phyloP scores from a whole-genome alignment of 768 basidiomycete genomes.

The Tricholoma saponaceum region DNA sequence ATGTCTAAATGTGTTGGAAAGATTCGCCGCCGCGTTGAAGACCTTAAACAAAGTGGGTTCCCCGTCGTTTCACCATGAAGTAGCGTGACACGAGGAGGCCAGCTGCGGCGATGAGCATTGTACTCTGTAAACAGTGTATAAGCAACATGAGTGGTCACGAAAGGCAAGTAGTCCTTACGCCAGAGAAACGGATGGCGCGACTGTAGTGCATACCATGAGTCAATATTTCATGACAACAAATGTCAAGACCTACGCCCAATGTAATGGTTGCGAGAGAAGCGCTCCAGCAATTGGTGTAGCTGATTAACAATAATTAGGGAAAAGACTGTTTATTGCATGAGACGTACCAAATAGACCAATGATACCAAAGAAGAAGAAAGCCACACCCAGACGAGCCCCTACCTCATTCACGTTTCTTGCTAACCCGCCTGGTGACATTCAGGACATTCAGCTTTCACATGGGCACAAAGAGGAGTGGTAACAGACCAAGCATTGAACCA shows the following conservation, averaged over 20 bases:
- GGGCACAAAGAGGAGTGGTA: neutral
- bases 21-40: too few species aligned
- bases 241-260: neutral
- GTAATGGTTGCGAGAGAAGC: neutral
- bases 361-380: conserved; percentile 5
- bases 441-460: neutral
- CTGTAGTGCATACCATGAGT: neutral
- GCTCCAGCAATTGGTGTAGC: conserved; percentile 6
- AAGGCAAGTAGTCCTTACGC: neutral
- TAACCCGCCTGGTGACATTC: neutral
- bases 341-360: conserved; percentile 1
- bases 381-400: conserved; percentile 2
- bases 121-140: neutral
- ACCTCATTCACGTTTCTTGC: conserved; percentile 1
- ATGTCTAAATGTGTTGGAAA: too few species aligned
- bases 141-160: neutral
- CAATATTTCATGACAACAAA: neutral
- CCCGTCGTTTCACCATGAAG: neutral
- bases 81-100: neutral
- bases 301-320: neutral
- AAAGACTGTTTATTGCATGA: neutral
- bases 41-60: too few species aligned
- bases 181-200: neutral
- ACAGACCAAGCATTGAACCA: conserved; percentile 1
- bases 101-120: neutral